phyloP scores from a whole-genome alignment of 805 yeast species.

The Nakazawaea populi region DNA sequence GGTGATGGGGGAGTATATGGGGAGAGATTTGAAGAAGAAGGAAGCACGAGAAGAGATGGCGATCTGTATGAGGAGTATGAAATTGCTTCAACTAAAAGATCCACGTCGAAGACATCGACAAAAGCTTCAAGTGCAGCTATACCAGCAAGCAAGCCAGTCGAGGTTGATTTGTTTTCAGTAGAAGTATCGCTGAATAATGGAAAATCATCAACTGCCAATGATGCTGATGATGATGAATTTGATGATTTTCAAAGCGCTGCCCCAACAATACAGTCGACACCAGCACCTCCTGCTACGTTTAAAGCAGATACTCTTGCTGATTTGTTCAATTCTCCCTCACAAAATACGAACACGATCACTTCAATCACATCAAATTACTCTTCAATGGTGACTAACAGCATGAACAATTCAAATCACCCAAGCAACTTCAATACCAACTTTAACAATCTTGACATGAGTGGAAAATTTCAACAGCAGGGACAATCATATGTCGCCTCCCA shows the following conservation, averaged over 20 bases:
- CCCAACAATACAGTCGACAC: constrained; percentile 23
- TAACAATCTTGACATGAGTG: too few species aligned
- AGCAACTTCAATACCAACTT: background rate
- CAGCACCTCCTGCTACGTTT: constrained; percentile 9
- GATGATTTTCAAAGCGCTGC: constrained; percentile 75
- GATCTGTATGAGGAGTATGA: constrained; percentile 60
- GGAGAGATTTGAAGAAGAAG: constrained; percentile 55
- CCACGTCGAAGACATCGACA: constrained; percentile 26
- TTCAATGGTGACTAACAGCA: background rate
- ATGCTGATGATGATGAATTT: constrained; percentile 68
- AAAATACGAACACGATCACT: background rate
- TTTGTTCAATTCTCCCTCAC: constrained; percentile 15
- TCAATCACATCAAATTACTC: background rate
- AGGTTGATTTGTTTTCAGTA: constrained; percentile 46
- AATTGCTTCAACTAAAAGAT: constrained; percentile 26
- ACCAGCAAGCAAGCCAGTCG: constrained; percentile 31
- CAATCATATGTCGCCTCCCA: too few species aligned
- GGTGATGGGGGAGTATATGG: constrained; percentile 74
- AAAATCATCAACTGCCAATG: constrained; percentile 17
- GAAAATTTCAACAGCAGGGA: too few species aligned
- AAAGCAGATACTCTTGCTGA: constrained; percentile 25
- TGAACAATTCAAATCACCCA: background rate
- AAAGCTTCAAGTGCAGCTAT: constrained; percentile 32
- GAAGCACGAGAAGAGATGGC: constrained; percentile 31
- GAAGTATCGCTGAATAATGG: constrained; percentile 21